These are phyloP conservation scores for Murraya paniculata DNA, from an alignment of 345 rosid species.

Conservation along the genomic window DNA sequence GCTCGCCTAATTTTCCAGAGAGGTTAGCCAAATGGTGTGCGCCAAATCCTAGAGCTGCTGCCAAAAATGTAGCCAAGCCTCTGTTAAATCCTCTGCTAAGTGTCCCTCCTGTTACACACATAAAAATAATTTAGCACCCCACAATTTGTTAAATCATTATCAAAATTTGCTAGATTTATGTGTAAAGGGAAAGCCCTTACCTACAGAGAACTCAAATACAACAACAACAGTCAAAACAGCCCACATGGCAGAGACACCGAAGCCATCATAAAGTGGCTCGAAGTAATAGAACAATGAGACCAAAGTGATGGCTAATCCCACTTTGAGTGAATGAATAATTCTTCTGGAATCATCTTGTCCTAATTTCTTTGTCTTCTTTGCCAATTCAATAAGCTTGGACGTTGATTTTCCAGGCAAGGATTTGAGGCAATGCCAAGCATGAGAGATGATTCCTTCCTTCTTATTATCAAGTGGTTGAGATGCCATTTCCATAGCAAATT, in stretches of 20 bases:
- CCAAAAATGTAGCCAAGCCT: slow-evolving; percentile 26
- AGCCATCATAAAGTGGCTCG: slow-evolving; percentile 30
- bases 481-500: neutral
- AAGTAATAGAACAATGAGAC: slow-evolving; percentile 34
- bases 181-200: slow-evolving; percentile 7
- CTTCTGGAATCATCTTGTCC: slow-evolving; percentile 45
- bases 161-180: neutral
- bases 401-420: neutral
- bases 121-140: neutral
- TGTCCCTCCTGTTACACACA: slow-evolving; percentile 14
- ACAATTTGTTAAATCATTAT: neutral
- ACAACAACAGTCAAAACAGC: slow-evolving; percentile 47
- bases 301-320: slow-evolving; percentile 34
- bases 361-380: slow-evolving; percentile 12
- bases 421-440: neutral
- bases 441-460: slow-evolving; percentile 1
- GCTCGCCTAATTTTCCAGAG: slow-evolving; percentile 22
- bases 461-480: neutral
- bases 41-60: slow-evolving; percentile 22
- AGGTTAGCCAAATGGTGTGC: slow-evolving; percentile 27
- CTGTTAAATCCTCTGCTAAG: slow-evolving; percentile 28
- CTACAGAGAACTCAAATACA: slow-evolving; percentile 42
- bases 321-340: slow-evolving; percentile 33
- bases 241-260: slow-evolving; percentile 47
- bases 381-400: slow-evolving; percentile 9